Conservation (phyloP, 169 alveolate species). For the Babesia caballi region DNA sequence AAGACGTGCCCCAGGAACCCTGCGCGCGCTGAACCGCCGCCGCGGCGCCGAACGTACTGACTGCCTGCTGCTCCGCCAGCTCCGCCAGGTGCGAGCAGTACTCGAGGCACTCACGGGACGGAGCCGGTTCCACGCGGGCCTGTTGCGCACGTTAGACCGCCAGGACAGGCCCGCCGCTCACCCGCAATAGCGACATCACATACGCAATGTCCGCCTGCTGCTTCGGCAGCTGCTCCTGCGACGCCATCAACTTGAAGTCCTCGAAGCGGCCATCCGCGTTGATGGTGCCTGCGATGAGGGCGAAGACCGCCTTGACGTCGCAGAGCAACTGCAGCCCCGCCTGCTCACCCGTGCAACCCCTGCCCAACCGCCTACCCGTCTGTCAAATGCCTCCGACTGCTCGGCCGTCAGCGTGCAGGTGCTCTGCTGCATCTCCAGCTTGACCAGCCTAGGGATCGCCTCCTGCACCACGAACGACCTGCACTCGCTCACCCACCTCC, state of each 20-base stretch:
- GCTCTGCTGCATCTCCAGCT: constrained; percentile 12
- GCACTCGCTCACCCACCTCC: neutral
- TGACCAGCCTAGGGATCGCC: constrained; percentile 58
- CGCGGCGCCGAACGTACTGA: constrained; percentile 37
- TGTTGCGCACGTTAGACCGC: neutral
- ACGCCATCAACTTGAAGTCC: constrained; percentile 47
- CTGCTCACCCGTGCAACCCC: neutral
- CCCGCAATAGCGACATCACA: constrained; percentile 33
- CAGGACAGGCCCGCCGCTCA: neutral
- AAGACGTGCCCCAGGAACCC: constrained; percentile 37
- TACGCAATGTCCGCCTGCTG: constrained; percentile 44
- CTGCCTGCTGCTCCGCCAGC: constrained; percentile 11
- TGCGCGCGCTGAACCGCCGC: too few relatives aligned
- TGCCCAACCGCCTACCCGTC: constrained; percentile 26
- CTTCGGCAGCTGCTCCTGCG: constrained; percentile 45
- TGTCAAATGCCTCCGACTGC: constrained; percentile 48
- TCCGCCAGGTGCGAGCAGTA: constrained; percentile 29
- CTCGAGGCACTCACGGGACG: constrained; percentile 26
- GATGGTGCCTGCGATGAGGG: constrained; percentile 28
- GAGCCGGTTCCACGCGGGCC: constrained; percentile 23
- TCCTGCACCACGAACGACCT: constrained; percentile 66
- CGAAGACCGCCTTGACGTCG: constrained; percentile 47
- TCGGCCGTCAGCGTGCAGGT: constrained; percentile 25
- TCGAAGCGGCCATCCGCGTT: constrained; percentile 2
- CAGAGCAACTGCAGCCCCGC: constrained; percentile 46